phyloP scores from a whole-genome alignment of 2,329 filamentous ascomycete genomes.

The Endothia cerciana region DNA sequence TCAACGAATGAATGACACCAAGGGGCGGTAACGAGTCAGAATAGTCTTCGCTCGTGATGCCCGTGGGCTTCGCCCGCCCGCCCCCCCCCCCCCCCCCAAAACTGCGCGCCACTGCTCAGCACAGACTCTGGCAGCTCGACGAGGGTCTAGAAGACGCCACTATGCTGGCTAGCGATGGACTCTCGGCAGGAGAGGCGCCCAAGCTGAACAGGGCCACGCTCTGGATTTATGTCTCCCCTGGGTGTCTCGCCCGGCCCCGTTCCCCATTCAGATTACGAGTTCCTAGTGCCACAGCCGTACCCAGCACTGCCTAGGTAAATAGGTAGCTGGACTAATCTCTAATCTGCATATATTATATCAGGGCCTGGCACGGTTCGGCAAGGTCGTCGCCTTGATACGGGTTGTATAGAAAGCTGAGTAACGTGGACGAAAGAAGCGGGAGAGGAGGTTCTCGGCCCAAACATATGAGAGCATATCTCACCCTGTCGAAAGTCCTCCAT shows the following conservation, averaged over 20 bases:
- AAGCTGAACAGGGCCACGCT: background rate
- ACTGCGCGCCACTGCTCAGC: no score
- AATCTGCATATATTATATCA: background rate
- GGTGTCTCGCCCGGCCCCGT: background rate
- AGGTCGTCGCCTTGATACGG: background rate
- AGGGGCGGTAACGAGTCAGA: background rate
- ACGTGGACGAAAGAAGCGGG: background rate
- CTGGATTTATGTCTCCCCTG: background rate
- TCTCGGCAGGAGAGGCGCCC: background rate
- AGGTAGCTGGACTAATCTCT: no score
- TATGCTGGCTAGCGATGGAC: background rate
- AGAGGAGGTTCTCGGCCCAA: background rate
- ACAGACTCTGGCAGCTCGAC: background rate
- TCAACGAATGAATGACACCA: background rate
- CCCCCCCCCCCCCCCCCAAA: no score
- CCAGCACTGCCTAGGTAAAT: no score
- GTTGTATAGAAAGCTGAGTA: background rate
- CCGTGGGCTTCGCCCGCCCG: background rate
- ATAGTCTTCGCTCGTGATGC: background rate
- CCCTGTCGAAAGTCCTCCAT: background rate
- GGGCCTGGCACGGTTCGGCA: background rate
- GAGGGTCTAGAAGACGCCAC: conserved; percentile 15
- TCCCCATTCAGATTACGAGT: no score
- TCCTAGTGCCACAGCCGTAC: no score
- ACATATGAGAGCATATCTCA: no score